Percentiles rank a stretch among this genome's conserved stretches.
phyloP scores from a whole-genome alignment of 2,329 filamentous ascomycete species.

The Neophaeococcomyces aloes region DNA sequence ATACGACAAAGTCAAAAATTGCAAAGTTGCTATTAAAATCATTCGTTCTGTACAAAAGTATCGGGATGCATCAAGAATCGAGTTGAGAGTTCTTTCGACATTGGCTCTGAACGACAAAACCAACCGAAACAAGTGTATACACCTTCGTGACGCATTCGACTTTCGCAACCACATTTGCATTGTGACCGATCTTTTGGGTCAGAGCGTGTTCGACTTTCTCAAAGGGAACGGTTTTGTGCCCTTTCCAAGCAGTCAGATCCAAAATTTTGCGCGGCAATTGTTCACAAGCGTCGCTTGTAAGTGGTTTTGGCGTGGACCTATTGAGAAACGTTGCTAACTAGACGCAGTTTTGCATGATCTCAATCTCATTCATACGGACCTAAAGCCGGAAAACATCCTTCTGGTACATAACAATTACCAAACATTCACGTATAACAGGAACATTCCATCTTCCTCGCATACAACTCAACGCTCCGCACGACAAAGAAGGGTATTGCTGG shows the following conservation, averaged over 20 bases:
- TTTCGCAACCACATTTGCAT: conserved; percentile 94
- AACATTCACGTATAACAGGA: conserved; percentile 59
- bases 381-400: conserved; percentile 55
- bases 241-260: conserved; percentile 96
- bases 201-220: conserved; percentile 96
- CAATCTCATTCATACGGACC: conserved; percentile 79
- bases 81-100: conserved; percentile 83
- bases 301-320: conserved; percentile 29
- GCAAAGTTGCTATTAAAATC: conserved; percentile 91
- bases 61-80: conserved; percentile 87
- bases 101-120: conserved; percentile 80
- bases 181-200: conserved; percentile 66
- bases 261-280: conserved; percentile 88
- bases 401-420: conserved; percentile 55
- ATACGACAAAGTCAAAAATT: conserved; percentile 62
- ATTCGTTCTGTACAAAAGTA: conserved; percentile 98
- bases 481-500: conserved; percentile 52
- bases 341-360: conserved; percentile 78
- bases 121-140: conserved; percentile 94
- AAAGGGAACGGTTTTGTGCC: conserved; percentile 93
- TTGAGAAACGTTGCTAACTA: conserved; percentile 22
- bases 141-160: conserved; percentile 92
- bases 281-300: conserved; percentile 97
- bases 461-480: conserved; percentile 47
- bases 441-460: conserved; percentile 54